Percentiles rank a stretch among this genome's conserved stretches.
Evolutionary conservation across 495 filamentous ascomycete genomes (phyloP).

Genomic region (Darksidea phi): DNA sequence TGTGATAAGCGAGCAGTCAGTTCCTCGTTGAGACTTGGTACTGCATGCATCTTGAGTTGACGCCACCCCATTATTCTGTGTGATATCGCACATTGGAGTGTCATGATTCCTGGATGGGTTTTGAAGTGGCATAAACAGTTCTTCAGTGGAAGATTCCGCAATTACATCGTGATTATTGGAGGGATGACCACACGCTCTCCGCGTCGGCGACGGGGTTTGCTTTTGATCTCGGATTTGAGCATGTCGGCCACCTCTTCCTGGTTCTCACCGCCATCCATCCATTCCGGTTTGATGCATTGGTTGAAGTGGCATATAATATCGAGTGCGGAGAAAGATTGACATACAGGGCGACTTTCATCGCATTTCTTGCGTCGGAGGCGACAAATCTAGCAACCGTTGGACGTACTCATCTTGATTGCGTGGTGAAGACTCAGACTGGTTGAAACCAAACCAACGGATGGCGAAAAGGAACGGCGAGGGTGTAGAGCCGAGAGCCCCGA

Average conservation of each 20-base stretch:
- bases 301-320: neutral
- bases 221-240: conserved; percentile 48
- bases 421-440: too few relatives aligned
- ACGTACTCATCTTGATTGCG: neutral
- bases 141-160: neutral
- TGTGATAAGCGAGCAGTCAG: conserved; percentile 3
- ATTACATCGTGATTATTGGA: neutral
- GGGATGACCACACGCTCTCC: conserved; percentile 17
- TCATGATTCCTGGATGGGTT: neutral
- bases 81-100: neutral
- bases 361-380: conserved; percentile 57
- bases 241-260: conserved; percentile 7
- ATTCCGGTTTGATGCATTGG: conserved; percentile 4
- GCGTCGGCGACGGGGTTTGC: conserved; percentile 48
- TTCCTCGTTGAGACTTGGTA: neutral
- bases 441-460: too few relatives aligned
- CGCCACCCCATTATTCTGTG: neutral
- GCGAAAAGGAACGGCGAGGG: too few relatives aligned
- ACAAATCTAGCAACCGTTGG: conserved; percentile 41
- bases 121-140: neutral
- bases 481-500: too few relatives aligned
- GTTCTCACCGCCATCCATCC: conserved; percentile 10
- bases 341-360: conserved; percentile 51
- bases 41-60: neutral
- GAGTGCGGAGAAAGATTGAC: conserved; percentile 48